These are phyloP conservation scores for Exophiala bonariae DNA, from an alignment of 2,329 filamentous ascomycete genomes.

Conservation along the genomic window DNA sequence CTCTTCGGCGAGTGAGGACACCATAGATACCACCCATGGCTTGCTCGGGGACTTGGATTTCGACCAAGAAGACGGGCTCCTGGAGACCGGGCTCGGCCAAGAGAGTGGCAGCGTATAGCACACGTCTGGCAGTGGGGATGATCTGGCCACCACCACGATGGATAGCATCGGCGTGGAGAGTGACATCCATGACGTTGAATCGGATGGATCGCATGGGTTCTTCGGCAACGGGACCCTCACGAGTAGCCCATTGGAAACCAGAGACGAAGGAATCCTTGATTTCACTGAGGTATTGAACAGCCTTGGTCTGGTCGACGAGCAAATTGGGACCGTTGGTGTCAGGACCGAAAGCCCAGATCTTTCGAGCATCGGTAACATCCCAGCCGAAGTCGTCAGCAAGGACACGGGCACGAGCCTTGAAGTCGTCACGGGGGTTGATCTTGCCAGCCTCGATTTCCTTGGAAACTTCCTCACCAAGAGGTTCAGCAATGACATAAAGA, in stretches of 20 bases:
- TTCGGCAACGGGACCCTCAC: slow-evolving; percentile 96
- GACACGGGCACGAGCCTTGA: slow-evolving; percentile 96
- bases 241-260: slow-evolving; percentile 99
- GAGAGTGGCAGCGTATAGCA: slow-evolving; percentile 88
- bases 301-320: slow-evolving; percentile 99
- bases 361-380: slow-evolving; percentile 99
- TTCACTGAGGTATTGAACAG: slow-evolving; percentile 99
- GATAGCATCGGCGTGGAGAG: slow-evolving; percentile 98
- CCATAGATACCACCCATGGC: slow-evolving; percentile 99
- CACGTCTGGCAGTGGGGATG: slow-evolving; percentile 97
- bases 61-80: slow-evolving; percentile 98
- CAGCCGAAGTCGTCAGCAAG: slow-evolving; percentile 96
- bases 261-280: slow-evolving; percentile 99
- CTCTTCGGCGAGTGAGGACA: slow-evolving; percentile 95
- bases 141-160: slow-evolving; percentile 99
- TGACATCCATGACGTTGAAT: slow-evolving; percentile 99
- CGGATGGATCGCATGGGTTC: slow-evolving; percentile 96
- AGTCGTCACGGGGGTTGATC: slow-evolving; percentile 93
- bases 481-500: slow-evolving; percentile 93
- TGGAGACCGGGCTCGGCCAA: slow-evolving; percentile 88
- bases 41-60: slow-evolving; percentile 97
- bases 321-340: slow-evolving; percentile 98
- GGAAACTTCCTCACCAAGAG: slow-evolving; percentile 87
- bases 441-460: slow-evolving; percentile 88
- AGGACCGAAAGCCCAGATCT: slow-evolving; percentile 99